A percentile compares a stretch with the other conserved stretches of the same genome.
Conservation (phyloP, 495 filamentous ascomycete genomes). For the Xylaria telfairii region DNA sequence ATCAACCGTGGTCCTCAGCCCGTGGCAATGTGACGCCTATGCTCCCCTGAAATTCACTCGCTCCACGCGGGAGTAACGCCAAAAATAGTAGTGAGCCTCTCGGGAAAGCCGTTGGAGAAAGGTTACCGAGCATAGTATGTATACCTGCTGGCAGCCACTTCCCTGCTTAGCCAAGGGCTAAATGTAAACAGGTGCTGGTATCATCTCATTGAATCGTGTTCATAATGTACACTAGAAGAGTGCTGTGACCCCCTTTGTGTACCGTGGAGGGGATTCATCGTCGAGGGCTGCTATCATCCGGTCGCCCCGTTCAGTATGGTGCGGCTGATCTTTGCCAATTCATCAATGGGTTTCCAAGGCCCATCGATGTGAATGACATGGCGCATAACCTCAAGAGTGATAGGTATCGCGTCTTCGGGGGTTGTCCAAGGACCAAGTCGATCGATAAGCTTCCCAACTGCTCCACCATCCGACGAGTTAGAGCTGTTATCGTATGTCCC, state of each 20-base stretch:
- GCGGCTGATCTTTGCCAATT: constrained; percentile 30
- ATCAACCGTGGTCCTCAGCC: not conserved
- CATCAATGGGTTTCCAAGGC: constrained; percentile 34
- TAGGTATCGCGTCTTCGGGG: constrained; percentile 36
- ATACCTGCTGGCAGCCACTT: not conserved
- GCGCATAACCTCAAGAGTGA: constrained; percentile 36
- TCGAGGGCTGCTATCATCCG: not conserved
- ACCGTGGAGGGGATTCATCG: not conserved
- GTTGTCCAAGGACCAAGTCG: constrained; percentile 41
- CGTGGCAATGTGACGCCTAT: not conserved
- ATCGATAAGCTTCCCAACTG: constrained; percentile 39
- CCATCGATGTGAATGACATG: constrained; percentile 30
- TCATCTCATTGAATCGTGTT: constrained; percentile 38
- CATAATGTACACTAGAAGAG: constrained; percentile 36
- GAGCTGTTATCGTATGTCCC: constrained; percentile 32
- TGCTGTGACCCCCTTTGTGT: constrained; percentile 8
- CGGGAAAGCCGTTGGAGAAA: not conserved
- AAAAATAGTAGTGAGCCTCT: constrained; percentile 3
- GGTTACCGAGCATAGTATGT: not conserved
- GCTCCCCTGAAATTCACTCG: not conserved
- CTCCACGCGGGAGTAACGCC: not conserved
- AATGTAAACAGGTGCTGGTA: constrained; percentile 26
- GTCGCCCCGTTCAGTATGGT: constrained; percentile 28
- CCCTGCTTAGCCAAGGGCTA: constrained; percentile 4
- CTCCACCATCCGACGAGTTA: constrained; percentile 34